These are phyloP conservation scores for Tetrahymena malaccensis DNA, from an alignment of 73 alveolate genomes.

Conservation along the genomic window DNA sequence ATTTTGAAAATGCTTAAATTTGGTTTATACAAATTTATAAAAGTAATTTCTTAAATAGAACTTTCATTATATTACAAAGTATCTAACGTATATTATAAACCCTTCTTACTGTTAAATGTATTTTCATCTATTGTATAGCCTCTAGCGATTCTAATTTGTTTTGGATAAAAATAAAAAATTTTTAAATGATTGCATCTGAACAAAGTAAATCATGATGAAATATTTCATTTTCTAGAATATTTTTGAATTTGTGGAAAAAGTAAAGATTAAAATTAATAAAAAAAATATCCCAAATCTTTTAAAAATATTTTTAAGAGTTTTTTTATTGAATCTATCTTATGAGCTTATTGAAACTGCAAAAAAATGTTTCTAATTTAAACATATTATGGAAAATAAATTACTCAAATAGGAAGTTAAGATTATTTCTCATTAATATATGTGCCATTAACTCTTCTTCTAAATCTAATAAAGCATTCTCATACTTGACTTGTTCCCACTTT, in stretches of 20 bases:
- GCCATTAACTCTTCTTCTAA: not conserved
- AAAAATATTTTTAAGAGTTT: too few relatives aligned
- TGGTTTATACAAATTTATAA: not conserved
- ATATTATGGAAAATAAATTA: not conserved
- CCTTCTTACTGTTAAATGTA: not conserved
- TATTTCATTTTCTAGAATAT: too few relatives aligned
- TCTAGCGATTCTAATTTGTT: not conserved
- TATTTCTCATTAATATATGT: not conserved
- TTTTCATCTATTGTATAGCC: not conserved
- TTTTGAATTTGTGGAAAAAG: too few relatives aligned
- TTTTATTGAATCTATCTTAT: too few relatives aligned
- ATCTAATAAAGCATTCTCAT: not conserved
- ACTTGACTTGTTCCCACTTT: not conserved
- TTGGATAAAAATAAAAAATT: not conserved
- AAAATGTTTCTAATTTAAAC: too few relatives aligned
- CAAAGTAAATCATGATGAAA: too few relatives aligned
- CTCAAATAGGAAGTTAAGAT: not conserved
- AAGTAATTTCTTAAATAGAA: not conserved
- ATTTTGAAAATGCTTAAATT: not conserved
- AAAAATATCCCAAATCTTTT: too few relatives aligned
- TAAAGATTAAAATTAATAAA: too few relatives aligned
- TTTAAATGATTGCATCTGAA: too few relatives aligned
- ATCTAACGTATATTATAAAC: not conserved
- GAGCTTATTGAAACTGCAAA: too few relatives aligned
- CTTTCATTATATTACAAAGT: not conserved